phyloP scores from a whole-genome alignment of 768 basidiomycete species.

The Cystoderma amianthinum region DNA sequence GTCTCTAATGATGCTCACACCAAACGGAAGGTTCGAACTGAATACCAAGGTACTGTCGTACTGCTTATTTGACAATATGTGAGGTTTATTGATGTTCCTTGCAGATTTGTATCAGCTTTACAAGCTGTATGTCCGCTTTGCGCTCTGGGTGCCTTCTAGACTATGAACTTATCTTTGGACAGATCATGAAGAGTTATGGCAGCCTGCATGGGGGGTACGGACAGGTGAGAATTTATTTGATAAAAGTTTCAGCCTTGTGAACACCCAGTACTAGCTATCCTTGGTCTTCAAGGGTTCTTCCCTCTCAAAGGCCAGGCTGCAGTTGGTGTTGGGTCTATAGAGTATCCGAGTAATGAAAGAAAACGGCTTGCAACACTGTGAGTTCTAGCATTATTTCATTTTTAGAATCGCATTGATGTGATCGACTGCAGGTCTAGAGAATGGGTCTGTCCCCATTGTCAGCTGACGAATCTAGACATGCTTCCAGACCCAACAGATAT shows the following conservation, averaged over 20 bases:
- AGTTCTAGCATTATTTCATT: conserved; percentile 18
- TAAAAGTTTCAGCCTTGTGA: conserved; percentile 3
- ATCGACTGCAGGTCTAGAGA: conserved; percentile 54
- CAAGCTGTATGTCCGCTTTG: conserved; percentile 55
- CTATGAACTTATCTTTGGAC: conserved; percentile 4
- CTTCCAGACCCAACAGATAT: conserved; percentile 56
- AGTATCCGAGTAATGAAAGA: conserved; percentile 68
- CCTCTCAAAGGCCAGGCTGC: conserved; percentile 85
- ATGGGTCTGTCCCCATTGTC: conserved; percentile 75
- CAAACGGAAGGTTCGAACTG: conserved; percentile 94
- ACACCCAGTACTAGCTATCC: conserved; percentile 48
- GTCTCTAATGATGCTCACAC: conserved; percentile 92
- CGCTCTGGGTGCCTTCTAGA: not conserved
- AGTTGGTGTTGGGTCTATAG: conserved; percentile 82
- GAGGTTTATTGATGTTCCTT: not conserved
- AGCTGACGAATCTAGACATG: conserved; percentile 55
- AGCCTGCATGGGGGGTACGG: conserved; percentile 96
- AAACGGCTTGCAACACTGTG: conserved; percentile 74
- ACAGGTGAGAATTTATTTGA: conserved; percentile 62
- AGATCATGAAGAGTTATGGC: conserved; percentile 97
- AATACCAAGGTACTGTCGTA: conserved; percentile 75
- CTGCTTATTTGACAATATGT: not conserved
- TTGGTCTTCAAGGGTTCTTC: conserved; percentile 86
- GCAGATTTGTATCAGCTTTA: conserved; percentile 91
- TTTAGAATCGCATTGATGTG: not conserved